These are phyloP conservation scores for Lentinus tigrinus DNA, from an alignment of 768 basidiomycete genomes.

Conservation along the genomic window DNA sequence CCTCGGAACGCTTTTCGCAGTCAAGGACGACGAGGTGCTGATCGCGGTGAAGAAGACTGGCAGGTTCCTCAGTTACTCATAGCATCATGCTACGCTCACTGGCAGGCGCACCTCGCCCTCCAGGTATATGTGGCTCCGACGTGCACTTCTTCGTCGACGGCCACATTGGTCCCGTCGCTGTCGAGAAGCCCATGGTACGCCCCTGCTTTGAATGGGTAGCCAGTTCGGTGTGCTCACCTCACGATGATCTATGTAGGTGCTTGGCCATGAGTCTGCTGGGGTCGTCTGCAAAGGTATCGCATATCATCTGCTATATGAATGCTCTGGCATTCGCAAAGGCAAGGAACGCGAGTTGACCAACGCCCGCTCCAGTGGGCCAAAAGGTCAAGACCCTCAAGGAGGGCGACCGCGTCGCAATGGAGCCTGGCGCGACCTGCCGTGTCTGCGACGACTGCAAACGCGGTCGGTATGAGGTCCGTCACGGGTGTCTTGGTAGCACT, in stretches of 20 bases:
- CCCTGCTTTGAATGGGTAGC: neutral
- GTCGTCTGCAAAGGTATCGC: constrained; percentile 68
- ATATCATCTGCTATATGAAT: too few relatives aligned
- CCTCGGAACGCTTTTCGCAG: constrained; percentile 33
- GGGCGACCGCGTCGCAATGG: constrained; percentile 89
- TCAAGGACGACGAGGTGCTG: constrained; percentile 77
- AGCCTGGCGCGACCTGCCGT: constrained; percentile 87
- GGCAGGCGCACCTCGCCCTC: too few relatives aligned
- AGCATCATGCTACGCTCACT: too few relatives aligned
- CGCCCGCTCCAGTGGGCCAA: constrained; percentile 56
- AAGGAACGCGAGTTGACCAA: too few relatives aligned
- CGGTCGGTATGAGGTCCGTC: constrained; percentile 75
- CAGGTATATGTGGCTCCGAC: constrained; percentile 92
- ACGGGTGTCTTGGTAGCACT: neutral
- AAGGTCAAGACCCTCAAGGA: constrained; percentile 73
- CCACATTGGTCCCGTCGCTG: constrained; percentile 78
- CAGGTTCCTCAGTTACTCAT: constrained; percentile 30
- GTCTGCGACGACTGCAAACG: constrained; percentile 81
- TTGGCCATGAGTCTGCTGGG: constrained; percentile 95
- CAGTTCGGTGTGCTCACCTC: neutral
- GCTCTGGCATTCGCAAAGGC: too few relatives aligned
- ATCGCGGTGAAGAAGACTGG: constrained; percentile 92
- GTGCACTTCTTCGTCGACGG: constrained; percentile 82
- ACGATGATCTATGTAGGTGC: constrained; percentile 49
- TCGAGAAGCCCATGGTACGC: constrained; percentile 75